Evolutionary conservation across 2,329 filamentous ascomycete genomes (phyloP).

Genomic region (Penicillium freii): DNA sequence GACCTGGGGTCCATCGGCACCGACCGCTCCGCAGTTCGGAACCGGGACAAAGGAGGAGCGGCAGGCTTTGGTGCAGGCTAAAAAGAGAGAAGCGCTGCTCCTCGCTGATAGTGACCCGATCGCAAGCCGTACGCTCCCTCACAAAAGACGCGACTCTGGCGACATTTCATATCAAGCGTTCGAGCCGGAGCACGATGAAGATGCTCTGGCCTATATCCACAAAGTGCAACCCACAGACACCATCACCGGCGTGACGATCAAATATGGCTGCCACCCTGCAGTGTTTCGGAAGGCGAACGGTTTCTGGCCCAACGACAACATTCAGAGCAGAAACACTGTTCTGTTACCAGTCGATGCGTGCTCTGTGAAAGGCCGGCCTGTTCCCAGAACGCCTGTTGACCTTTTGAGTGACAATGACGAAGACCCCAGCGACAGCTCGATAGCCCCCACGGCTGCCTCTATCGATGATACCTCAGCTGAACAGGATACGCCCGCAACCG

Average conservation of each 20-base stretch:
- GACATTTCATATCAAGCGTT: constrained; percentile 33
- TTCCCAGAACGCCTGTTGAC: constrained; percentile 35
- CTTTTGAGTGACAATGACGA: constrained; percentile 30
- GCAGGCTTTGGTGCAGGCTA: constrained; percentile 47
- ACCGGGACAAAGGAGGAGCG: constrained; percentile 46
- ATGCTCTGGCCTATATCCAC: constrained; percentile 87
- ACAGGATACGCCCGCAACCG: constrained; percentile 9
- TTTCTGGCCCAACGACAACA: constrained; percentile 89
- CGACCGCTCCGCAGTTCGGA: constrained; percentile 32
- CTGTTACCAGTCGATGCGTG: constrained; percentile 88
- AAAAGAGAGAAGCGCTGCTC: constrained; percentile 48
- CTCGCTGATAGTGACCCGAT: constrained; percentile 43
- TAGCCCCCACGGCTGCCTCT: constrained; percentile 24
- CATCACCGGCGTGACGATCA: constrained; percentile 84
- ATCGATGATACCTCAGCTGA: constrained; percentile 4
- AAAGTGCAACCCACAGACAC: constrained; percentile 80
- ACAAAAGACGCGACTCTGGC: constrained; percentile 48
- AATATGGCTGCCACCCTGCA: constrained; percentile 82
- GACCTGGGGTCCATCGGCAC: constrained; percentile 45
- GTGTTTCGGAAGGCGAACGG: constrained; percentile 84
- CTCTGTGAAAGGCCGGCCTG: constrained; percentile 69
- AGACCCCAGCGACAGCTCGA: constrained; percentile 37
- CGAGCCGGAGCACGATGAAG: constrained; percentile 58
- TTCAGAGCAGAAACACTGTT: constrained; percentile 78
- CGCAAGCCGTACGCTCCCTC: constrained; percentile 36